Conservation (phyloP, 75 land plant genomes). For the Sequoiadendron giganteum region DNA sequence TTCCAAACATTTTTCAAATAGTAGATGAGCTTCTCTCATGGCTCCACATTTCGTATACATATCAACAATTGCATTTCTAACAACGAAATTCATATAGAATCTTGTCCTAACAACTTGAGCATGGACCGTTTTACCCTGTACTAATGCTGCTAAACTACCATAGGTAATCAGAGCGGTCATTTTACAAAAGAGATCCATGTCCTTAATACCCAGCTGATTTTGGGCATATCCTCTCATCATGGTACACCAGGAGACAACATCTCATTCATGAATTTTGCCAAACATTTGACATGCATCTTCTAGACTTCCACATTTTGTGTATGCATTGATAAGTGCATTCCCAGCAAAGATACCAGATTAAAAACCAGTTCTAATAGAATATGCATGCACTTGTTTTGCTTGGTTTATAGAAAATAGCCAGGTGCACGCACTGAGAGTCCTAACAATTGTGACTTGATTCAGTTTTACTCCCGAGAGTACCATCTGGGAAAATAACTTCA, state of each 20-base stretch:
- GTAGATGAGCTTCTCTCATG: conserved; percentile 22
- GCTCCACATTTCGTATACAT: conserved; percentile 58
- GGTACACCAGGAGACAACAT: conserved; percentile 25
- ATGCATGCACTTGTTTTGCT: conserved; percentile 16
- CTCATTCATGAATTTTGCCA: conserved; percentile 1
- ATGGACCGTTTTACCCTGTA: conserved; percentile 36
- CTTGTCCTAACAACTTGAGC: conserved; percentile 23
- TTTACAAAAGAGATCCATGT: conserved; percentile 31
- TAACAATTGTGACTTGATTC: not conserved
- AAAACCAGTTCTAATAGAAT: conserved; percentile 28
- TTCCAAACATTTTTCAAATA: conserved; percentile 36
- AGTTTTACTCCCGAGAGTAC: not conserved
- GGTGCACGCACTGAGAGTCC: not conserved
- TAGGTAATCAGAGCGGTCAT: conserved; percentile 39
- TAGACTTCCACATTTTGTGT: not conserved
- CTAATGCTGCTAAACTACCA: conserved; percentile 31
- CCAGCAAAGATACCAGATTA: conserved; percentile 11
- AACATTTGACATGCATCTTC: conserved; percentile 4
- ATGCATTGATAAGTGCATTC: not conserved
- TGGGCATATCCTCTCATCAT: conserved; percentile 43
- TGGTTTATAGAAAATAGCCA: conserved; percentile 11
- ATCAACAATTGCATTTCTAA: conserved; percentile 38
- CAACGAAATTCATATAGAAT: conserved; percentile 19
- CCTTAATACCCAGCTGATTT: conserved; percentile 29
- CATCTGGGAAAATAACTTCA: conserved; percentile 16